Evolutionary conservation across 306 rosid genomes (phyloP).

Genomic region (Vachellia pachyceras): DNA sequence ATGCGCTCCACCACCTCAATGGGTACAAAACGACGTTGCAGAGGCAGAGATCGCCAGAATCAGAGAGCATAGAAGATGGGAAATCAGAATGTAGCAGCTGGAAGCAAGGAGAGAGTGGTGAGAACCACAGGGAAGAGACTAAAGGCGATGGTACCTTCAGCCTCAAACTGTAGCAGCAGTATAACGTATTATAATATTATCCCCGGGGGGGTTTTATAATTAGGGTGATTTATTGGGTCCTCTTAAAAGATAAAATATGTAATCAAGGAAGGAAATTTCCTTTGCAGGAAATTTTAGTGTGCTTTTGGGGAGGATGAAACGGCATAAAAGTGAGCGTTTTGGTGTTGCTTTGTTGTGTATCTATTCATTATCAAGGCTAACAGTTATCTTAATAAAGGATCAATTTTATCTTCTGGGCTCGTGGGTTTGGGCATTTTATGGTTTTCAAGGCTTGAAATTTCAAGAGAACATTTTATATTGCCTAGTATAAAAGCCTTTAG

Average conservation of each 20-base stretch:
- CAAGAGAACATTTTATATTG: too few species aligned
- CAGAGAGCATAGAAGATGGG: constrained; percentile 93
- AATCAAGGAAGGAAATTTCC: neutral
- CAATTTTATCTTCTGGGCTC: too few species aligned
- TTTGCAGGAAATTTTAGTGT: neutral
- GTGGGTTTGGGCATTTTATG: too few species aligned
- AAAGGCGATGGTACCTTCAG: neutral
- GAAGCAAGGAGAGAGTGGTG: constrained; percentile 79
- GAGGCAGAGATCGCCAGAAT: constrained; percentile 64
- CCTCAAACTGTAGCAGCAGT: neutral
- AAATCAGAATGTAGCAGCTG: constrained; percentile 91
- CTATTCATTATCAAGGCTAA: neutral
- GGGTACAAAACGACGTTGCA: constrained; percentile 62
- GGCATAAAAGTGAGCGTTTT: neutral
- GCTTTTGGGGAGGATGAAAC: neutral
- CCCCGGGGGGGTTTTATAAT: neutral
- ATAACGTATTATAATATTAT: neutral
- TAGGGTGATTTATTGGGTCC: neutral
- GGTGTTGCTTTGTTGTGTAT: neutral
- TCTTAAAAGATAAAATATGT: neutral
- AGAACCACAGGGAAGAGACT: constrained; percentile 31
- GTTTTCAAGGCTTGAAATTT: too few species aligned
- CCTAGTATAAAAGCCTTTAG: too few species aligned
- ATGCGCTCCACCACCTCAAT: constrained; percentile 65
- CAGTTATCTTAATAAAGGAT: too few species aligned